Evolutionary conservation across 139 green algal genomes (phyloP), one percentile per base, ranked within the genome.

Genomic region (Closterium sp.): DNA sequence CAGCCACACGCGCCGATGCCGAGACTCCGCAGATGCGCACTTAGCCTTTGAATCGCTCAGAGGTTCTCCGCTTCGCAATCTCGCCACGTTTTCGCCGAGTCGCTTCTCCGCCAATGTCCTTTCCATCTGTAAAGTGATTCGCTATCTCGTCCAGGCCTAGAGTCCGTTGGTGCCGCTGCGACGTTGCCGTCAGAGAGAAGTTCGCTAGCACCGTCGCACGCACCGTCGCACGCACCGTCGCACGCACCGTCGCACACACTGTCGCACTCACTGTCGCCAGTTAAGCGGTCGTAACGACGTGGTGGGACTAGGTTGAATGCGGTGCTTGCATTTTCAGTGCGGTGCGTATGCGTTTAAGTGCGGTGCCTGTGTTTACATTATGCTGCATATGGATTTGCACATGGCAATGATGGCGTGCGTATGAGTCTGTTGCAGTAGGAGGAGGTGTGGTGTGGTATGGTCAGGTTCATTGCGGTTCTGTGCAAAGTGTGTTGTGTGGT

Each of bases 271-370:
- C n/a, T n/a, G n/a, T n/a, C n/a, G n/a, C n/a, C n/a, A n/a, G n/a
- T n/a, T n/a, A n/a, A n/a, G n/a, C n/a, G n/a, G n/a, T n/a, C n/a
- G n/a, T n/a, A 94, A 94, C 31, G 89, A 93, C 24, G 90, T 50
- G 92, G 92, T 94, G 79, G 32, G 84, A 73, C 0, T 4, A 10
- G 88, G 38, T 91, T 91, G 19, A 24, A 89, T 88, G 85, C 85
- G 9, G 85, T 88, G 30, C 29, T 13, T 88, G 85, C 22, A 24
- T 11, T 6, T 31, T 19, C 21, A 88, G 17, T 88, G 28, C 22
- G 85, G 30, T 88, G 85, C 21, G 30, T 29, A 21, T 22, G 50
- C 6, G 9, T n/a, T 73, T 27, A 5, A 73, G 50, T 73, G 50
- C 50, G 9, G 50, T 73, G 50, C 50, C 17, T 45, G 38, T 45